Percentiles rank a stretch among this genome's conserved stretches.
Conservation (phyloP, 306 rosid species). For the Acacia crassicarpa region DNA sequence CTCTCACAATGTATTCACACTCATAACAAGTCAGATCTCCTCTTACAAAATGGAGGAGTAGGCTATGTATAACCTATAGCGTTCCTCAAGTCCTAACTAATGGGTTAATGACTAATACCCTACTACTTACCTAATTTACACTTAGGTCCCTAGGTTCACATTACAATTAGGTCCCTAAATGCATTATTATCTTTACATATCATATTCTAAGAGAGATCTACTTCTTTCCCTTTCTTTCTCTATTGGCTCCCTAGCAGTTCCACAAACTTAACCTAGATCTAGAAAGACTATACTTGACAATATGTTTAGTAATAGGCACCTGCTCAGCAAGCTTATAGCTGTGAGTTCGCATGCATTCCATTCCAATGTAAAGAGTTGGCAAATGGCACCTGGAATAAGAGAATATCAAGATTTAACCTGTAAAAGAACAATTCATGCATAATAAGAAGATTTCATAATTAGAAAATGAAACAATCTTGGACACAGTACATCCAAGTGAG, state of each 20-base stretch:
- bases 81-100: too few relatives aligned
- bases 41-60: too few relatives aligned
- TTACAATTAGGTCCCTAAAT: too few relatives aligned
- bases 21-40: too few relatives aligned
- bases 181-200: too few relatives aligned
- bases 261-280: neutral
- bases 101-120: too few relatives aligned
- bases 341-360: constrained; percentile 99
- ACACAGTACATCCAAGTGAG: constrained; percentile 12
- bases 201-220: neutral
- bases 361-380: constrained; percentile 95
- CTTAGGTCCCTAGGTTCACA: too few relatives aligned
- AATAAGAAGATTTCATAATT: constrained; percentile 46
- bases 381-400: constrained; percentile 97
- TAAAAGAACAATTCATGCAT: constrained; percentile 47
- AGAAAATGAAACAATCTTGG: neutral
- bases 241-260: neutral
- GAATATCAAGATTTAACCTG: constrained; percentile 69
- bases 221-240: neutral
- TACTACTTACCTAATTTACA: too few relatives aligned
- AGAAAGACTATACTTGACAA: neutral
- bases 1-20: too few relatives aligned
- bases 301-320: constrained; percentile 44
- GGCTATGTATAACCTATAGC: too few relatives aligned
- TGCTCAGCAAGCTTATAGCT: constrained; percentile 97